Conservation (phyloP, 495 filamentous ascomycete genomes). For the Penicillium diatomitis region DNA sequence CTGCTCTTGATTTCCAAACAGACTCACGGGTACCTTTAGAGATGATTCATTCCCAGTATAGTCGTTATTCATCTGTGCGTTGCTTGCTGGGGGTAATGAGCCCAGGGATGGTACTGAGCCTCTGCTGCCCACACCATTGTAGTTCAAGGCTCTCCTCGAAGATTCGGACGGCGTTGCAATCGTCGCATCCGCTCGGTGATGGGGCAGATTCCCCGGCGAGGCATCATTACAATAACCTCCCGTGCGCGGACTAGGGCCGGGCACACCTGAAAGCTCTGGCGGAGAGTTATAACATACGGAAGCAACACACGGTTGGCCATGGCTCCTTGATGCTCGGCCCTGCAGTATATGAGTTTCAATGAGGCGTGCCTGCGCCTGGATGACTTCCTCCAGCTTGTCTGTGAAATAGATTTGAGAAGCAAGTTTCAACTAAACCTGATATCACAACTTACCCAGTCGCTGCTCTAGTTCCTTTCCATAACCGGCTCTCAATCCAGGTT, state of each 20-base stretch:
- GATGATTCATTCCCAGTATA: constrained; percentile 40
- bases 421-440: neutral
- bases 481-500: constrained; percentile 73
- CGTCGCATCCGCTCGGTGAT: constrained; percentile 22
- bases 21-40: constrained; percentile 31
- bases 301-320: constrained; percentile 19
- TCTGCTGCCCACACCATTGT: constrained; percentile 15
- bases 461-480: constrained; percentile 85
- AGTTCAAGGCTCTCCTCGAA: constrained; percentile 22
- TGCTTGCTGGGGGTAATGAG: constrained; percentile 16
- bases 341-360: constrained; percentile 43
- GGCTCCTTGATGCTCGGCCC: constrained; percentile 14
- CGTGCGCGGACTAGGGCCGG: constrained; percentile 29
- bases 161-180: constrained; percentile 31
- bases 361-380: constrained; percentile 35
- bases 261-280: constrained; percentile 31
- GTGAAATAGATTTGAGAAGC: neutral
- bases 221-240: constrained; percentile 30
- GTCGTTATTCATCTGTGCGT: constrained; percentile 17
- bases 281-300: constrained; percentile 34
- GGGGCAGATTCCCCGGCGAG: constrained; percentile 16
- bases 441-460: constrained; percentile 42
- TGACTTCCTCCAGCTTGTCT: constrained; percentile 44
- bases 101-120: constrained; percentile 9
- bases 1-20: constrained; percentile 35